Evolutionary conservation across 2,329 filamentous ascomycete species (phyloP).

Genomic region (Colletotrichum navitas): DNA sequence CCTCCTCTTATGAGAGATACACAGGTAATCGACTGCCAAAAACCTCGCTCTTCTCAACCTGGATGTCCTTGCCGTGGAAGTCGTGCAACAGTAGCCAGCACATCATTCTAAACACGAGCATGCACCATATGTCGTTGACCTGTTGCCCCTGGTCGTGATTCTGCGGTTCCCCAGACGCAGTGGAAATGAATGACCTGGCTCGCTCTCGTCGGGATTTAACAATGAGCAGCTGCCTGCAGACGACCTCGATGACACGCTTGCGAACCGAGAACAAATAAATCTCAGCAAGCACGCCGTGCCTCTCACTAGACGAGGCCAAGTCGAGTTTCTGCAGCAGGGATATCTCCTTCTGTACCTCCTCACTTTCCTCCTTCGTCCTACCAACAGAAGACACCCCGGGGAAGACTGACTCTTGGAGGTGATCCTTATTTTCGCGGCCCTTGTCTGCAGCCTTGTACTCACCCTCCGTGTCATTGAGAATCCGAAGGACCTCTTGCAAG

Average conservation of each 20-base stretch:
- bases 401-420: background rate
- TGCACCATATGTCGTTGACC: conserved; percentile 49
- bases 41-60: conserved; percentile 51
- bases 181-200: conserved; percentile 23
- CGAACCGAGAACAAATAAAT: conserved; percentile 31
- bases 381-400: background rate
- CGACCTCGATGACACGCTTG: conserved; percentile 24
- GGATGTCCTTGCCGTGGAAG: conserved; percentile 52
- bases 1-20: conserved; percentile 46
- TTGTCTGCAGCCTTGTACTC: conserved; percentile 16
- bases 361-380: background rate
- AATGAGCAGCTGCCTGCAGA: conserved; percentile 17
- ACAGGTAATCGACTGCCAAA: conserved; percentile 53
- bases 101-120: conserved; percentile 54
- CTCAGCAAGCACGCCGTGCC: conserved; percentile 28
- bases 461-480: conserved; percentile 55
- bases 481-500: conserved; percentile 60
- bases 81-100: conserved; percentile 55
- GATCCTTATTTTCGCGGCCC: background rate
- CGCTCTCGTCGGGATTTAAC: conserved; percentile 14
- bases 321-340: conserved; percentile 31
- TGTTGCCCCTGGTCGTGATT: conserved; percentile 3
- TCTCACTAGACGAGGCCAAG: conserved; percentile 28
- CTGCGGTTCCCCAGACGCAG: conserved; percentile 9
- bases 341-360: conserved; percentile 15